Evolutionary conservation across 2,329 filamentous ascomycete species (phyloP).

Genomic region (Scedosporium apiospermum): DNA sequence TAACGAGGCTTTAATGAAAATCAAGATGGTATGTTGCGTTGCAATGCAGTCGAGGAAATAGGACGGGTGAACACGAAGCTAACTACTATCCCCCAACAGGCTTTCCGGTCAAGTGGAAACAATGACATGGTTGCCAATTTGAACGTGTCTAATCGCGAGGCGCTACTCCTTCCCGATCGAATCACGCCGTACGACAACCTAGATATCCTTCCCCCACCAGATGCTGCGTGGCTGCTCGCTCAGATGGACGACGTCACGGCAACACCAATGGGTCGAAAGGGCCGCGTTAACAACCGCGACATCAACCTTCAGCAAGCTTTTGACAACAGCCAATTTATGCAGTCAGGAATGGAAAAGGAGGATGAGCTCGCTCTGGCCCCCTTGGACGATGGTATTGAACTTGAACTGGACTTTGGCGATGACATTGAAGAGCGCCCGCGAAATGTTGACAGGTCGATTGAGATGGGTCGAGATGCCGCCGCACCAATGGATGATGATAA

Average conservation of each 20-base stretch:
- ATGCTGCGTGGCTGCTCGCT: conserved; percentile 75
- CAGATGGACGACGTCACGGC: conserved; percentile 54
- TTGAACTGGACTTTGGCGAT: conserved; percentile 66
- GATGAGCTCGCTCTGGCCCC: conserved; percentile 46
- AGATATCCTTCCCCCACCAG: conserved; percentile 71
- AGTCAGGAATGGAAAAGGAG: conserved; percentile 51
- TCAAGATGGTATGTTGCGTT: conserved; percentile 71
- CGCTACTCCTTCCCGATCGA: conserved; percentile 80
- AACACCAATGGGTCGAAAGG: conserved; percentile 44
- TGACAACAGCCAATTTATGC: conserved; percentile 71
- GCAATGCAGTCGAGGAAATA: neutral
- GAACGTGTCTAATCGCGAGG: conserved; percentile 72
- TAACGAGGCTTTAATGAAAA: conserved; percentile 94
- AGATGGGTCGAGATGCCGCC: conserved; percentile 82
- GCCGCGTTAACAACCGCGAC: conserved; percentile 49
- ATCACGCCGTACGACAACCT: conserved; percentile 85
- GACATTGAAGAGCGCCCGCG: conserved; percentile 56
- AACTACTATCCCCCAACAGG: conserved; percentile 44
- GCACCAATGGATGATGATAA: conserved; percentile 62
- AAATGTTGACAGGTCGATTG: conserved; percentile 55
- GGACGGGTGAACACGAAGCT: conserved; percentile 3
- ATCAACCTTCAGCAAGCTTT: conserved; percentile 62
- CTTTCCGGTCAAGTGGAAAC: conserved; percentile 87
- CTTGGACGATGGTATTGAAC: conserved; percentile 54
- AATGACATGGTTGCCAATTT: conserved; percentile 86